Evolutionary conservation across 148 eudicot species (phyloP).

Genomic region (Oxyria digyna): DNA sequence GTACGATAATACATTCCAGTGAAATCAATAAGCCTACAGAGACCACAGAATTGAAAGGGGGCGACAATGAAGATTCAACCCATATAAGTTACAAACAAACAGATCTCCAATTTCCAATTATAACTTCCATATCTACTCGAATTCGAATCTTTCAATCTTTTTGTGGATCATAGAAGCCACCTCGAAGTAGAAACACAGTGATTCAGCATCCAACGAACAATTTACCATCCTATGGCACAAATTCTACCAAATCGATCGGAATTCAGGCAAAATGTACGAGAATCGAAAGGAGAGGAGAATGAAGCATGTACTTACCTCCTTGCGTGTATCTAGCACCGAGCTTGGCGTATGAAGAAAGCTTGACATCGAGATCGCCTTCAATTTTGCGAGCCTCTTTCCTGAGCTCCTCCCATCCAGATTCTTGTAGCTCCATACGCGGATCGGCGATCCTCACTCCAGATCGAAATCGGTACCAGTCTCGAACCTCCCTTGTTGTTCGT

Average conservation of each 20-base stretch:
- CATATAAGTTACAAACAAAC: neutral
- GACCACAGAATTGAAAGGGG: too few species aligned
- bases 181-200: neutral
- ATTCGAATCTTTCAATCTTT: neutral
- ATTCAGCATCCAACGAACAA: neutral
- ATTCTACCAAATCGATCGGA: neutral
- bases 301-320: slow-evolving; percentile 22
- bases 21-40: too few species aligned
- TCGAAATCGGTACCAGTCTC: neutral
- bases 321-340: slow-evolving; percentile 67
- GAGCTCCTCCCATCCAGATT: slow-evolving; percentile 96
- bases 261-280: neutral
- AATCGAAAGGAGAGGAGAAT: neutral
- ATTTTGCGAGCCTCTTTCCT: slow-evolving; percentile 85
- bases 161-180: neutral
- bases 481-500: neutral
- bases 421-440: slow-evolving; percentile 53
- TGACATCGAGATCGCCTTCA: slow-evolving; percentile 93
- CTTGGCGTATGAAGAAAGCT: slow-evolving; percentile 87
- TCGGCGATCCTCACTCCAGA: slow-evolving; percentile 21
- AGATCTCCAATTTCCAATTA: neutral
- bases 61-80: neutral
- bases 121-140: neutral
- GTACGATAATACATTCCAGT: too few species aligned
- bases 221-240: neutral